Percentiles rank a stretch among this genome's conserved stretches.
Evolutionary conservation across 805 yeast species (phyloP).

Genomic region (Wickerhamomyces sydowiorum): DNA sequence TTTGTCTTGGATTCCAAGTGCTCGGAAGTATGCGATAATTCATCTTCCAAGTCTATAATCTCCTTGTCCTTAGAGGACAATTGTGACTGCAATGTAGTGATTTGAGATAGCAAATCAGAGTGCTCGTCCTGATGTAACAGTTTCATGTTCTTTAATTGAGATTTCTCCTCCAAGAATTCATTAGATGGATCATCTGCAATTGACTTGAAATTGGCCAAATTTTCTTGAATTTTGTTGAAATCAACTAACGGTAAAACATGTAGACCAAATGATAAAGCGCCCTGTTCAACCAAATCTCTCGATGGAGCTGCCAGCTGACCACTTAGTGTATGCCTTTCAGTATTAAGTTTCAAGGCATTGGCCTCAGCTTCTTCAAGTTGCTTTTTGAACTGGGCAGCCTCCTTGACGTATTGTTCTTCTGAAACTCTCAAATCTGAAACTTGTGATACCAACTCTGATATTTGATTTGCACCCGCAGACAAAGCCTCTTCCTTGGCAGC

Average conservation of each 20-base stretch:
- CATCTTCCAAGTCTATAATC: not conserved
- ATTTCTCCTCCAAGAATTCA: constrained; percentile 25
- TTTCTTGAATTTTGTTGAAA: not conserved
- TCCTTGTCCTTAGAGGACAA: not conserved
- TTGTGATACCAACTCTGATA: constrained; percentile 4
- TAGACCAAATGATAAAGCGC: not conserved
- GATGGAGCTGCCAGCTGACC: not conserved
- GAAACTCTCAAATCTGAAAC: constrained; percentile 11
- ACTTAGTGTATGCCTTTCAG: constrained; percentile 2
- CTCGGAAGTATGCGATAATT: not conserved
- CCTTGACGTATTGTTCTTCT: constrained; percentile 16
- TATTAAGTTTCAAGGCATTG: not conserved
- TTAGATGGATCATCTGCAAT: constrained; percentile 21
- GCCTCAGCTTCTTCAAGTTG: constrained; percentile 13
- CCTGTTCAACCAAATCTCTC: not conserved
- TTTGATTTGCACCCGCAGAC: not conserved
- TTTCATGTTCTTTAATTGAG: constrained; percentile 14
- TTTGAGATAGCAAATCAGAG: not conserved
- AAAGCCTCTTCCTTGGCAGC: not conserved
- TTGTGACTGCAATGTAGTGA: not conserved
- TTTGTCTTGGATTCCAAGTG: not conserved
- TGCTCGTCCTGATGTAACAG: constrained; percentile 2
- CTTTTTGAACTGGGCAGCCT: constrained; percentile 15
- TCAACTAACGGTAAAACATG: not conserved
- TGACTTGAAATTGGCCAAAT: not conserved